Base-by-base conservation (phyloP, 192 early-diverging fungal species). In the Neocallimastix lanati region DNA sequence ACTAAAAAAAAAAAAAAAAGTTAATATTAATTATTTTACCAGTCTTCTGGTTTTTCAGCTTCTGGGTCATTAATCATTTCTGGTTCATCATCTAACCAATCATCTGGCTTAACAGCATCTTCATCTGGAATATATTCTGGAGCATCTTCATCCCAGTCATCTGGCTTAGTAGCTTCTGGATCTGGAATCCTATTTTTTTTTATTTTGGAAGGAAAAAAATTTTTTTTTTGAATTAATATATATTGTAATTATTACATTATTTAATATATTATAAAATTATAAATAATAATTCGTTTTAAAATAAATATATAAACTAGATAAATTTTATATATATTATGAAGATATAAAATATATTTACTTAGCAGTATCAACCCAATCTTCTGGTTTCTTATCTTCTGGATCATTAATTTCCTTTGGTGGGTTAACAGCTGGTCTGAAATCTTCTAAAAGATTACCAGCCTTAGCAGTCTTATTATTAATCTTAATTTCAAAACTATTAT, bases 101-200 rank as follows among this genome's bases (percentile, higher is more conserved):
- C 93, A n/a, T 90, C 87, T 14, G 94, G 94, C 81, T 90, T 93
- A 76, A 82, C 86, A n/a, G 93, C 96, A 76, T 91, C 87, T 80
- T 90, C 90, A 81, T 97, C 93, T 1, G 86, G 78, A 79, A 97
- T 91, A 82, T 92, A 88, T 35, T 84, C 37, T 12, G 95, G 96
- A 33, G 96, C 96, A 78, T 93, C 88, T 83, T 97, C 96, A 81
- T 97, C 94, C 93, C 93, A 94, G 82, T 93, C 92, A 0, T 78
- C 91, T 29, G 93, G 93, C 86, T 93, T 93, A 16, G 37, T 91
- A 79, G 90, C 91, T 83, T 92, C 90, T 28, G 93, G 91, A 83
- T 97, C 96, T 13, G 90, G 81, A 78, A 97, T 95, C 76, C 81
- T 81, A 36, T 28, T 13, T 21, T 50, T 21, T 13, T n/a, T n/a